phyloP scores from a whole-genome alignment of 1,284 basidiomycete genomes.

The Amylostereum areolatum region DNA sequence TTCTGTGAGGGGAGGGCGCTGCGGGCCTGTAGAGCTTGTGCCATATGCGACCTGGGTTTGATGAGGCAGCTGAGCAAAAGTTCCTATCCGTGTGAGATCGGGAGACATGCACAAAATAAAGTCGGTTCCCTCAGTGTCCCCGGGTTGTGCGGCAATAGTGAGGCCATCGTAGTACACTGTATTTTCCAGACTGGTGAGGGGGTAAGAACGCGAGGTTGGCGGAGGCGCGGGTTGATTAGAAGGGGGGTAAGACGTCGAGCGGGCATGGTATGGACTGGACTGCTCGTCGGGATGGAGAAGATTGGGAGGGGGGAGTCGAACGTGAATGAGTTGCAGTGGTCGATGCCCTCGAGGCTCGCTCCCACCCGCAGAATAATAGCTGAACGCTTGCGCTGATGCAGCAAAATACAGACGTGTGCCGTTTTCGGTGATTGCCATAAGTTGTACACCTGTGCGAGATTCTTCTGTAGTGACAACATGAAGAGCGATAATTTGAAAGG shows the following conservation, averaged over 20 bases:
- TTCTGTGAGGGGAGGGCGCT: slow-evolving; percentile 64
- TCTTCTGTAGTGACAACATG: slow-evolving; percentile 60
- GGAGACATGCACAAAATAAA: slow-evolving; percentile 72
- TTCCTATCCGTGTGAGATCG: slow-evolving; percentile 65
- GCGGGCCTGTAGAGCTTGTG: slow-evolving; percentile 30
- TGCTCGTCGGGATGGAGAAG: slow-evolving; percentile 72
- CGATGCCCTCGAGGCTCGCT: slow-evolving; percentile 33
- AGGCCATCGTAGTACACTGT: slow-evolving; percentile 62
- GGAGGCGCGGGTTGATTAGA: slow-evolving; percentile 35
- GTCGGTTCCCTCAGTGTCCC: slow-evolving; percentile 69
- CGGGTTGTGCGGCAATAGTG: slow-evolving; percentile 60
- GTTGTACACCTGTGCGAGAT: slow-evolving; percentile 60
- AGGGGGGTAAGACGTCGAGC: slow-evolving; percentile 36
- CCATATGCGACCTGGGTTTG: slow-evolving; percentile 36
- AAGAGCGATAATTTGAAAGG: slow-evolving; percentile 58
- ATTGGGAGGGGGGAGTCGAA: slow-evolving; percentile 74
- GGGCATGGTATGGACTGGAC: slow-evolving; percentile 39
- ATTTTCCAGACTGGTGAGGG: slow-evolving; percentile 48
- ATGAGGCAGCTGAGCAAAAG: slow-evolving; percentile 49
- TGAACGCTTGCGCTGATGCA: slow-evolving; percentile 39
- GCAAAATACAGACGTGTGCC: slow-evolving; percentile 80
- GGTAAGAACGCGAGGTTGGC: slow-evolving; percentile 43
- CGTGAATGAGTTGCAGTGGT: slow-evolving; percentile 63
- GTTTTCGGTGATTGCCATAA: slow-evolving; percentile 76
- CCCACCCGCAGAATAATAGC: slow-evolving; percentile 33